phyloP scores from a whole-genome alignment of 225 moss, liverwort and hornwort genomes.

The Physcomitrellopsis africana region DNA sequence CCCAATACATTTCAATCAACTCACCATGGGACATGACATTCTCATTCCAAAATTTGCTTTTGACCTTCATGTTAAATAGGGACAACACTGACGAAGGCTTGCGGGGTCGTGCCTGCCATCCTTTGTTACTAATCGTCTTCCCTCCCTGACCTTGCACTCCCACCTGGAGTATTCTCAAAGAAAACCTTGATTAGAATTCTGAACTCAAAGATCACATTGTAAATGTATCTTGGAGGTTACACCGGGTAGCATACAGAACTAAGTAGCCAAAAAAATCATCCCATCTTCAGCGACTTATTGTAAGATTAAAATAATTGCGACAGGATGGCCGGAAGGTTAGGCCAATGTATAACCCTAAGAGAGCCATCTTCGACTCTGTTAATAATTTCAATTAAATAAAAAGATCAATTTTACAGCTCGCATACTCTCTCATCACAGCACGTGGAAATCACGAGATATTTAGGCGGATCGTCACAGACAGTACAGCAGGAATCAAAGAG shows the following conservation, averaged over 20 bases:
- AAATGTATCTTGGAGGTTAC: neutral
- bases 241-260: neutral
- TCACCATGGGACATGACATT: constrained; percentile 70
- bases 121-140: constrained; percentile 17
- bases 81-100: constrained; percentile 65
- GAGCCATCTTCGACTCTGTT: neutral
- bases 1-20: constrained; percentile 21
- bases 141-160: constrained; percentile 28
- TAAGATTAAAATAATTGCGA: neutral
- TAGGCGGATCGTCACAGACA: neutral
- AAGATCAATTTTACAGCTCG: neutral
- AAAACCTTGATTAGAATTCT: constrained; percentile 1
- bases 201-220: constrained; percentile 17
- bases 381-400: neutral
- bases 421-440: neutral
- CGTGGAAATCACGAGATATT: neutral
- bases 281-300: neutral
- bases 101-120: constrained; percentile 29
- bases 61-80: constrained; percentile 68
- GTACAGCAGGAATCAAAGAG: neutral
- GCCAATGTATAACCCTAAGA: constrained; percentile 9
- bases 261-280: constrained; percentile 2
- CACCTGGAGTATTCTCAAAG: constrained; percentile 38
- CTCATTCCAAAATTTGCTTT: constrained; percentile 66
- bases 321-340: neutral